These are phyloP conservation scores for Hyparrhenia diplandra DNA, from an alignment of 176 grass and related monocot genomes.

Conservation along the genomic window DNA sequence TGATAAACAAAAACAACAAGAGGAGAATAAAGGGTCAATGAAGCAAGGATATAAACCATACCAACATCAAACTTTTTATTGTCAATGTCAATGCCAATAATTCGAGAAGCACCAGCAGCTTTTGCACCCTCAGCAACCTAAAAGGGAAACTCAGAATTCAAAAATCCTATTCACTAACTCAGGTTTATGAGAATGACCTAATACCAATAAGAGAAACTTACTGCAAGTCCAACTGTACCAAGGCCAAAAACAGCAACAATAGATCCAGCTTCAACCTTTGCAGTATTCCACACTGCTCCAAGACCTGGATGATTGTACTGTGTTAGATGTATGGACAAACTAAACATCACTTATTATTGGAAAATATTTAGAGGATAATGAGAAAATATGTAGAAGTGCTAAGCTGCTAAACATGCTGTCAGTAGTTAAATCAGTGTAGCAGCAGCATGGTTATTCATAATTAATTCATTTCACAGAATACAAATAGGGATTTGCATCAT, in stretches of 20 bases:
- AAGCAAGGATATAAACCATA: constrained; percentile 26
- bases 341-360: neutral
- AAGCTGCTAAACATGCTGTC: no score
- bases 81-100: constrained; percentile 96
- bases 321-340: constrained; percentile 12
- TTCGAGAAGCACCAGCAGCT: constrained; percentile 78
- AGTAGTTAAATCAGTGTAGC: no score
- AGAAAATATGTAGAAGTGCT: no score
- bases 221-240: constrained; percentile 93
- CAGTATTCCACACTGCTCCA: constrained; percentile 98
- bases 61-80: constrained; percentile 89
- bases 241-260: constrained; percentile 96
- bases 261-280: constrained; percentile 87
- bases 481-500: neutral
- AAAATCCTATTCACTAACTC: neutral
- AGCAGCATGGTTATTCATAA: no score
- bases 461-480: neutral
- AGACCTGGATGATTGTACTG: constrained; percentile 52
- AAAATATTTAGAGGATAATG: no score
- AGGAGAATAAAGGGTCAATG: neutral
- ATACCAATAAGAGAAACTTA: constrained; percentile 51
- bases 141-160: constrained; percentile 9
- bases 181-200: neutral
- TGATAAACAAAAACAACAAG: neutral
- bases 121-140: constrained; percentile 97